Conservation (phyloP, 2,329 filamentous ascomycete genomes). For the Cercospora sesami region DNA sequence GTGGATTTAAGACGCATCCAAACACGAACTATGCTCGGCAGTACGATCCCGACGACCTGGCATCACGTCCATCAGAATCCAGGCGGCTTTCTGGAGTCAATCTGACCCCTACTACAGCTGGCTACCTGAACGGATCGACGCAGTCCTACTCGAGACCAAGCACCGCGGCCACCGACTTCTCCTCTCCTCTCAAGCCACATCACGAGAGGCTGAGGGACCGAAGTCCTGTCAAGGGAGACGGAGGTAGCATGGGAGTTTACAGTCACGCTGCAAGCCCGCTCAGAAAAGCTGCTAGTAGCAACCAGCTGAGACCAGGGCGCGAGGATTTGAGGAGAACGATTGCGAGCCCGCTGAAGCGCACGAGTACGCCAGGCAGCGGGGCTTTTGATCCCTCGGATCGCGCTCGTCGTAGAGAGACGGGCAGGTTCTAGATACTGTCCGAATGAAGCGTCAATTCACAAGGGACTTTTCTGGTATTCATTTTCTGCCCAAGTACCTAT, state of each 20-base stretch:
- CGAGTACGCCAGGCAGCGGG: constrained; percentile 41
- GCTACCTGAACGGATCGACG: constrained; percentile 37
- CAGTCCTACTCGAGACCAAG: constrained; percentile 42
- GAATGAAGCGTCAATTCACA: neutral
- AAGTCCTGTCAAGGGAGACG: constrained; percentile 59
- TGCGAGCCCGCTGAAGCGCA: constrained; percentile 48
- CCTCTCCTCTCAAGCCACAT: constrained; percentile 49
- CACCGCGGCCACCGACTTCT: constrained; percentile 43
- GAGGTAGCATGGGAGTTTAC: constrained; percentile 78
- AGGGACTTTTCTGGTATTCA: neutral
- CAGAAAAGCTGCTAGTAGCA: constrained; percentile 71
- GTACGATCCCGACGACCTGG: constrained; percentile 63
- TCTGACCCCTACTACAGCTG: constrained; percentile 18
- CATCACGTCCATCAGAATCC: constrained; percentile 24
- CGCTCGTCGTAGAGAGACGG: constrained; percentile 32
- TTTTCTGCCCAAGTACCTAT: neutral
- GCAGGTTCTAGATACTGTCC: constrained; percentile 29
- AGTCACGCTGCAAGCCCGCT: constrained; percentile 79
- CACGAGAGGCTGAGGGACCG: constrained; percentile 50
- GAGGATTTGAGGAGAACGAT: constrained; percentile 25
- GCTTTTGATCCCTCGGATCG: constrained; percentile 20
- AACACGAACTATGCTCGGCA: constrained; percentile 73
- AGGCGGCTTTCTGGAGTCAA: constrained; percentile 27
- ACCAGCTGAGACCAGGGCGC: constrained; percentile 41
- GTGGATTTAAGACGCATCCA: constrained; percentile 76